These are phyloP conservation scores for Nicotiana paniculata DNA, from an alignment of 257 asterid species.

Conservation along the genomic window DNA sequence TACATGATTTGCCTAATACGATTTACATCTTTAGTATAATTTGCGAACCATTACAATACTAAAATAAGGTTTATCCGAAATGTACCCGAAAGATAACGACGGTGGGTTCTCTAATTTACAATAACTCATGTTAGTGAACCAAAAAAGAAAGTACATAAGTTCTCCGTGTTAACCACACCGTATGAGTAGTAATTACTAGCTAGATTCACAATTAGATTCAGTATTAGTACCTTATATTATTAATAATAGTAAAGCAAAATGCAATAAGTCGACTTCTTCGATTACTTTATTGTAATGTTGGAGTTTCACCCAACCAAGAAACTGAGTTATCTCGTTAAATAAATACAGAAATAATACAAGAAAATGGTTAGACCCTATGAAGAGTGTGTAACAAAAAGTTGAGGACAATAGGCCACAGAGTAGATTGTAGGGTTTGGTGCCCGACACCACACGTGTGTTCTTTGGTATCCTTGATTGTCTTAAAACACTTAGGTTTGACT, in stretches of 20 bases:
- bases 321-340: not conserved
- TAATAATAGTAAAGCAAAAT: not conserved
- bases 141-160: not conserved
- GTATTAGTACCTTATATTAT: not conserved
- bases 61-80: too few species aligned
- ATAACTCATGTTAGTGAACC: not conserved
- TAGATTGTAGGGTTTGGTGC: slow-evolving; percentile 9
- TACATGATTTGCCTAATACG: too few species aligned
- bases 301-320: not conserved
- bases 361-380: not conserved
- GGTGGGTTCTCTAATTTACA: too few species aligned
- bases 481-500: not conserved
- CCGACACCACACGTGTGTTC: slow-evolving; percentile 46
- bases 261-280: not conserved
- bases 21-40: too few species aligned
- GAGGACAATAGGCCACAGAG: not conserved
- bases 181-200: not conserved
- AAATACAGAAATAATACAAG: not conserved
- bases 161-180: not conserved
- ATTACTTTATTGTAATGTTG: not conserved
- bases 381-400: not conserved
- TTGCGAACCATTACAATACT: too few species aligned
- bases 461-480: not conserved
- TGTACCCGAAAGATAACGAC: too few species aligned
- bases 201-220: not conserved